Percentiles rank a stretch among this genome's conserved stretches.
phyloP scores from a whole-genome alignment of 192 early-diverging fungal species.

The Coemansia sp. region DNA sequence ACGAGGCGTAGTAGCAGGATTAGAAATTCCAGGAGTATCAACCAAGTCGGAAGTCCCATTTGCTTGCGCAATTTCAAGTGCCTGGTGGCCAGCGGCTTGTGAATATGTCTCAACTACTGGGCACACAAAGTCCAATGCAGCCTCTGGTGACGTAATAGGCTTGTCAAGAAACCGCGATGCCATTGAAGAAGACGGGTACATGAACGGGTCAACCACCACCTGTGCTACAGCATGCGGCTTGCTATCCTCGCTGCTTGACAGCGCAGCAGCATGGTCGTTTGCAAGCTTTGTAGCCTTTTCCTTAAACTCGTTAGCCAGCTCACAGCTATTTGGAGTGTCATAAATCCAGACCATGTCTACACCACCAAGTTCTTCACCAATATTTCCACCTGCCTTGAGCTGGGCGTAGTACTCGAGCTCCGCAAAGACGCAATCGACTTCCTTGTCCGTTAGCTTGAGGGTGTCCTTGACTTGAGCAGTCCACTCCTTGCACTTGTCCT shows the following conservation, averaged over 20 bases:
- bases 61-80: too few species aligned
- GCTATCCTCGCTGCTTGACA: neutral
- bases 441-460: neutral
- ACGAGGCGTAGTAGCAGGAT: too few species aligned
- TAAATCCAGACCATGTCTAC: slow-evolving; percentile 12
- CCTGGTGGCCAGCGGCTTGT: too few species aligned
- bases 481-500: neutral
- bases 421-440: neutral
- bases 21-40: too few species aligned
- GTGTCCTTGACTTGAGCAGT: neutral
- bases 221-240: neutral
- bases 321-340: neutral
- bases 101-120: too few species aligned
- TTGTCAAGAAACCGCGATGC: neutral
- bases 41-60: too few species aligned
- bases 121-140: neutral
- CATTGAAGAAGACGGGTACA: neutral
- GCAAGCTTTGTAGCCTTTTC: neutral
- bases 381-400: neutral
- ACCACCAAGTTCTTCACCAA: neutral
- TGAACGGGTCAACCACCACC: neutral
- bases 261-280: neutral
- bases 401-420: neutral
- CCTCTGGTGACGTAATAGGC: neutral
- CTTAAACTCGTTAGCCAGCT: neutral